phyloP scores from a whole-genome alignment of 2,329 filamentous ascomycete species.

The Aspergillus alliaceus region DNA sequence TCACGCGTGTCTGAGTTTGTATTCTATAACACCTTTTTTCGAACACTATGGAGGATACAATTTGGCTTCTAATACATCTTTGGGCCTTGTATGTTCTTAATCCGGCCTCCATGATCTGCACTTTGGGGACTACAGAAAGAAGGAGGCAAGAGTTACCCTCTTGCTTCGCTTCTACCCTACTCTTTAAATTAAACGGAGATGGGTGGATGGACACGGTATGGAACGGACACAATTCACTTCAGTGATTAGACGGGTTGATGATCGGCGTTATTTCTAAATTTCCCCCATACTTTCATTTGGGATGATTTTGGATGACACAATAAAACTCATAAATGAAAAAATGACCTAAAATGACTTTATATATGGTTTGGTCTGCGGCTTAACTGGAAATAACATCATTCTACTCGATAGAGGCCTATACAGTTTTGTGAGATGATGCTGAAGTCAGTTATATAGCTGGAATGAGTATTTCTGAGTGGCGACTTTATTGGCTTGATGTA shows the following conservation, averaged over 20 bases:
- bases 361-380: background rate
- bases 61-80: background rate
- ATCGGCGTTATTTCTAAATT: slow-evolving; percentile 5
- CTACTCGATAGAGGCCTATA: background rate
- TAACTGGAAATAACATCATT: background rate
- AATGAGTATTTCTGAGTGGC: background rate
- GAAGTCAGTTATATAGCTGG: background rate
- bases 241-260: slow-evolving; percentile 16
- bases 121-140: background rate
- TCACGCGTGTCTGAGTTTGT: slow-evolving; percentile 26
- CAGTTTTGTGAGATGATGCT: background rate
- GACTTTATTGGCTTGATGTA: background rate
- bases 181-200: background rate
- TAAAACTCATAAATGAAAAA: background rate
- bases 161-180: background rate
- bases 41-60: background rate
- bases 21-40: slow-evolving; percentile 16
- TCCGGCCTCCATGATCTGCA: background rate
- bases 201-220: background rate
- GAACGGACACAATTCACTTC: background rate
- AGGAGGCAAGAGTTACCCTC: background rate
- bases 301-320: background rate
- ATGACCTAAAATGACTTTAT: background rate
- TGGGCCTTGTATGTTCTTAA: background rate
- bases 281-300: background rate